Percentiles rank a stretch among this genome's conserved stretches.
Conservation (phyloP, 148 eudicot genomes). For the Vaccinium darrowii region DNA sequence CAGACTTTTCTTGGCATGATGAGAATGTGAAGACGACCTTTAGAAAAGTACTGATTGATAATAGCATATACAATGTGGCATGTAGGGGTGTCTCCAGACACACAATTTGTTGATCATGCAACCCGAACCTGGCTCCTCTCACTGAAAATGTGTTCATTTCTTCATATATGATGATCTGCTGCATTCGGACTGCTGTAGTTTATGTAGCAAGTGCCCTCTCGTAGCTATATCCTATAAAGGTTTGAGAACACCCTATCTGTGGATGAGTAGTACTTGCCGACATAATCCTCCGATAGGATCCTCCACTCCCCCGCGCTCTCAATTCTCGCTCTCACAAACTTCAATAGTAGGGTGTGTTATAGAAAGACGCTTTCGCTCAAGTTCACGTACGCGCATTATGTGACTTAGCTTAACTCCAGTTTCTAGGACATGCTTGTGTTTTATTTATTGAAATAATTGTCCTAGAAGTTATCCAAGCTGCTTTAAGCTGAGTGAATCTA, state of each 20-base stretch:
- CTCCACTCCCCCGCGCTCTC: not conserved
- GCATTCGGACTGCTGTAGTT: not conserved
- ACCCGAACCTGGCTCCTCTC: not conserved
- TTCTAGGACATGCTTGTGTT: constrained; percentile 16
- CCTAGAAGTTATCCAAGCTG: not conserved
- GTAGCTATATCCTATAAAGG: not conserved
- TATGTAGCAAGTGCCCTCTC: not conserved
- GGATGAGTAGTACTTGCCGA: constrained; percentile 1
- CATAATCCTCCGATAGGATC: not conserved
- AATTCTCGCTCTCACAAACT: not conserved
- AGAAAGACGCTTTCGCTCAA: too few species aligned
- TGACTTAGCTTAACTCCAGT: not conserved
- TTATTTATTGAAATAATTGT: not conserved
- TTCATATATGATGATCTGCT: not conserved
- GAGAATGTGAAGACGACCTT: not conserved
- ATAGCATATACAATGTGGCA: not conserved
- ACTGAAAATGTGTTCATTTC: not conserved
- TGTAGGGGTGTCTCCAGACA: not conserved
- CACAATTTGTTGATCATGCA: not conserved
- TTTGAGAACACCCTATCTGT: not conserved
- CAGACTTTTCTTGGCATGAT: not conserved
- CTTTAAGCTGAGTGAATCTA: not conserved
- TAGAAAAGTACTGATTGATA: not conserved
- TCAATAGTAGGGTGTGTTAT: not conserved
- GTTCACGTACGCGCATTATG: too few species aligned